phyloP scores from a whole-genome alignment of 1,284 basidiomycete genomes.

The Tilletiopsis washingtonensis region DNA sequence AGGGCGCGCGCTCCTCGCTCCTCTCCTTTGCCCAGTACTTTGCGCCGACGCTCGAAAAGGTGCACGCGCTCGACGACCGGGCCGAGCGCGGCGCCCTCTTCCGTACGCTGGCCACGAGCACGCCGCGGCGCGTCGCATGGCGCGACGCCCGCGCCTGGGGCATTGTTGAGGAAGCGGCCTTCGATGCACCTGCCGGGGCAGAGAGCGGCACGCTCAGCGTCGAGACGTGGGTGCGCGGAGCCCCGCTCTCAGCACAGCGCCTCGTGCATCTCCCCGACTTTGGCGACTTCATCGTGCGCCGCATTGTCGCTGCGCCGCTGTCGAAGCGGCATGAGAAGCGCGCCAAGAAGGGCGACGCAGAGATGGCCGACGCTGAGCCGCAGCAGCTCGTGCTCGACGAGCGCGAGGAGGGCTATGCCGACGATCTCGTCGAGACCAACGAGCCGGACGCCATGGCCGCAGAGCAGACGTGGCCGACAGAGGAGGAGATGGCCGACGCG shows the following conservation, averaged over 20 bases:
- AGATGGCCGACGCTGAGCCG: conserved; percentile 4
- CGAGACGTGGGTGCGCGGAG: conserved; percentile 76
- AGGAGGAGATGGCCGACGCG: conserved; percentile 71
- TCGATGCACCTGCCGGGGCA: too few relatives aligned
- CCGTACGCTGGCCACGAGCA: conserved; percentile 50
- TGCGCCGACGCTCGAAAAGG: conserved; percentile 67
- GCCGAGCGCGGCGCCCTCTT: conserved; percentile 57
- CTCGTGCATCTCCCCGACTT: conserved; percentile 79
- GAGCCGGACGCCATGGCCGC: conserved; percentile 79
- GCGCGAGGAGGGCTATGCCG: conserved; percentile 59
- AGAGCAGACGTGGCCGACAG: conserved; percentile 98
- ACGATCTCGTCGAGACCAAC: conserved; percentile 81
- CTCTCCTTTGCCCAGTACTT: conserved; percentile 74
- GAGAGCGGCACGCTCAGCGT: conserved; percentile 58
- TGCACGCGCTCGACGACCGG: conserved; percentile 58
- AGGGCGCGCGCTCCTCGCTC: conserved; percentile 40
- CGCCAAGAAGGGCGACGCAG: conserved; percentile 5
- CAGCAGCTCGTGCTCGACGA: conserved; percentile 53
- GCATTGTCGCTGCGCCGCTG: conserved; percentile 53
- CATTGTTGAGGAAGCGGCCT: conserved; percentile 57
- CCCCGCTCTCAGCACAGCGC: conserved; percentile 69
- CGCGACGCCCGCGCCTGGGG: conserved; percentile 72
- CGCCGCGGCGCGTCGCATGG: conserved; percentile 62
- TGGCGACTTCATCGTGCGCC: conserved; percentile 79
- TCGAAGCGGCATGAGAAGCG: conserved; percentile 1